Conservation (phyloP, 805 yeast genomes). For the Nematodospora valgi region DNA sequence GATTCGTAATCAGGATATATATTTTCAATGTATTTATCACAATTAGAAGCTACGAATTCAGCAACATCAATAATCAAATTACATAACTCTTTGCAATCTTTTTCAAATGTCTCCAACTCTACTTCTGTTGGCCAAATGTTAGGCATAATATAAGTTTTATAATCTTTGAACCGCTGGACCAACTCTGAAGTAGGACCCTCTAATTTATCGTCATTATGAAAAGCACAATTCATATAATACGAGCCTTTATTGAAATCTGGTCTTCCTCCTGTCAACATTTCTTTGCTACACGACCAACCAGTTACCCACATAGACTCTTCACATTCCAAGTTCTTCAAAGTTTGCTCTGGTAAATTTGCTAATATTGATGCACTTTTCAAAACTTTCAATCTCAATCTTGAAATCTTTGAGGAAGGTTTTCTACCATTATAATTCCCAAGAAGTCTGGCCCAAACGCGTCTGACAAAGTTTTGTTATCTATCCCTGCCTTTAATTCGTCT, state of each 20-base stretch:
- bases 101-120: constrained; percentile 31
- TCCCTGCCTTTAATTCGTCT: constrained; percentile 27
- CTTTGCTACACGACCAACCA: constrained; percentile 63
- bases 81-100: constrained; percentile 36
- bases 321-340: constrained; percentile 38
- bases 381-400: constrained; percentile 38
- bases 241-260: constrained; percentile 56
- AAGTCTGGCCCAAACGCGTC: constrained; percentile 55
- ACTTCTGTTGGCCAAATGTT: constrained; percentile 49
- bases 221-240: constrained; percentile 56
- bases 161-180: constrained; percentile 24
- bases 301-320: constrained; percentile 51
- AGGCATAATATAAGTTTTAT: constrained; percentile 44
- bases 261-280: constrained; percentile 40
- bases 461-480: constrained; percentile 26
- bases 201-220: constrained; percentile 37
- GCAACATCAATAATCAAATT: constrained; percentile 48
- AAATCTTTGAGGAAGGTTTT: constrained; percentile 39
- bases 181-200: constrained; percentile 46
- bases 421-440: constrained; percentile 51
- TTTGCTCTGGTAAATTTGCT: constrained; percentile 34
- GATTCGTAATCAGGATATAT: constrained; percentile 24
- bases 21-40: constrained; percentile 43
- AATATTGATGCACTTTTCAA: constrained; percentile 40
- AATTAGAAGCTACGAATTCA: constrained; percentile 47